These are phyloP conservation scores for Erythrophleum ivorense DNA, from an alignment of 331 rosid genomes.

Conservation along the genomic window DNA sequence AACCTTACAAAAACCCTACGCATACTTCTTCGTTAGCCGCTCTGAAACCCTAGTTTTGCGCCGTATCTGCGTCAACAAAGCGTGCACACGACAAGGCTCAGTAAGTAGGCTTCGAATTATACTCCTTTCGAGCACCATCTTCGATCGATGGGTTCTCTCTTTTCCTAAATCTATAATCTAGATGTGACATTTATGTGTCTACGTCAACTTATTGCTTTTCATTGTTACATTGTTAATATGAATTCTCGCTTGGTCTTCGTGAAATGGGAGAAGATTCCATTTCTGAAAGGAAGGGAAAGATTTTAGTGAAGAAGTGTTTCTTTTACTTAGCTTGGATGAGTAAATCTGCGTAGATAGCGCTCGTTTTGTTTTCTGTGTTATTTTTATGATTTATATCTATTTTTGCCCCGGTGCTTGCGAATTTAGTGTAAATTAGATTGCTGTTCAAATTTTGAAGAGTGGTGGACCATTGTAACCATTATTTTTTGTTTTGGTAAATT, in stretches of 20 bases:
- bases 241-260: background rate
- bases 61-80: background rate
- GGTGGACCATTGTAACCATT: background rate
- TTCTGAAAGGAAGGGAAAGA: background rate
- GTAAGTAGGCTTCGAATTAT: conserved; percentile 1
- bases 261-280: background rate
- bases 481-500: background rate
- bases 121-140: background rate
- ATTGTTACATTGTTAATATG: background rate
- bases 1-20: conserved; percentile 48
- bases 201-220: background rate
- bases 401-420: background rate
- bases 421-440: background rate
- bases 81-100: background rate
- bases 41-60: conserved; percentile 42
- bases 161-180: background rate
- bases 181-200: background rate
- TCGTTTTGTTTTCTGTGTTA: background rate
- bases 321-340: background rate
- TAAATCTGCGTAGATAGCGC: background rate
- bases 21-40: background rate
- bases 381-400: background rate
- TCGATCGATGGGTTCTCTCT: background rate
- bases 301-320: background rate
- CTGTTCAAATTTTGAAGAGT: background rate